phyloP scores from a whole-genome alignment of 2,329 filamentous ascomycete genomes.

The Pestalotiopsis fici region DNA sequence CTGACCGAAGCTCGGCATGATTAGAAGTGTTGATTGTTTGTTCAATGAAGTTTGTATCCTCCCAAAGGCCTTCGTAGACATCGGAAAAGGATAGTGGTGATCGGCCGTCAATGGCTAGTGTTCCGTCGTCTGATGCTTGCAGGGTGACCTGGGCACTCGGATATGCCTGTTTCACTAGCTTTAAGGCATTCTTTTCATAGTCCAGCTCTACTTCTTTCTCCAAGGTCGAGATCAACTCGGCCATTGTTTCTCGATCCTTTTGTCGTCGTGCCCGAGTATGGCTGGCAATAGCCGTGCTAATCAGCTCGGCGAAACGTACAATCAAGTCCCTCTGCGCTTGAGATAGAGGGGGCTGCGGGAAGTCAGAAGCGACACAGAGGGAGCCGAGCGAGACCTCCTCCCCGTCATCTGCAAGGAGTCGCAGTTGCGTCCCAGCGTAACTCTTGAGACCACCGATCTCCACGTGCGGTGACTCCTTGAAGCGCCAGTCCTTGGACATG shows the following conservation, averaged over 20 bases:
- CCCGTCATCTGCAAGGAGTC: conserved; percentile 7
- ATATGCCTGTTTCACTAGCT: background rate
- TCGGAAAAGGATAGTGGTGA: background rate
- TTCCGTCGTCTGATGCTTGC: background rate
- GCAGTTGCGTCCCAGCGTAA: conserved; percentile 10
- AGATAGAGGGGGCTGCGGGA: background rate
- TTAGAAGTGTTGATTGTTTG: conserved; percentile 5
- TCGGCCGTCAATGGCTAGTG: conserved; percentile 2
- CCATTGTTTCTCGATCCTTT: conserved; percentile 7
- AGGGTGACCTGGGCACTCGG: background rate
- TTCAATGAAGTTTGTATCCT: conserved; percentile 7
- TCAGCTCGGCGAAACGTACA: conserved; percentile 6
- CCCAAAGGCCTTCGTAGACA: conserved; percentile 9
- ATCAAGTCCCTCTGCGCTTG: conserved; percentile 1
- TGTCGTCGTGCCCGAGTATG: conserved; percentile 5
- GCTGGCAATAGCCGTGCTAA: conserved; percentile 5
- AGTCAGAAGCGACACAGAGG: conserved; percentile 10
- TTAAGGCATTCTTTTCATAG: background rate
- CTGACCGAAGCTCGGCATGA: background rate
- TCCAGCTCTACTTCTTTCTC: background rate
- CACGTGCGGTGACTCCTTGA: conserved; percentile 9
- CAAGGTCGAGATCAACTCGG: background rate
- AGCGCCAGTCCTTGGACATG: conserved; percentile 12
- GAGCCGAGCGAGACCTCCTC: conserved; percentile 7
- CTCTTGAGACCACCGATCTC: conserved; percentile 7